These are phyloP conservation scores for Colletotrichum zoysiae DNA, from an alignment of 2,329 filamentous ascomycete genomes.

Conservation along the genomic window DNA sequence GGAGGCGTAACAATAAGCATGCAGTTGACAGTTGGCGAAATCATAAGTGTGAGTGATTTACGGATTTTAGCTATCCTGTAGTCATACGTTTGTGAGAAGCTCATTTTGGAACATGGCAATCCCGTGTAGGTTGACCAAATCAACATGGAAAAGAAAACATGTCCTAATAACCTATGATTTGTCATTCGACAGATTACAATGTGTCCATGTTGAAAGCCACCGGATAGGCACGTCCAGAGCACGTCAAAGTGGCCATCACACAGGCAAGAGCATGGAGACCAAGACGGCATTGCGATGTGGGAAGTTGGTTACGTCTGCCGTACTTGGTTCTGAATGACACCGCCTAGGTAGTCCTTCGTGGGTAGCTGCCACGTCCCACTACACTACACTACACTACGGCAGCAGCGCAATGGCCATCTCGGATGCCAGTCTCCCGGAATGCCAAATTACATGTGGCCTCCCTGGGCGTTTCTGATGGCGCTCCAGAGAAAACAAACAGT, in stretches of 20 bases:
- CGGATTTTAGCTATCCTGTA: too few relatives aligned
- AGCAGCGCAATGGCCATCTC: neutral
- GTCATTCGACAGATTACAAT: neutral
- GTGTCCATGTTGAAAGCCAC: too few relatives aligned
- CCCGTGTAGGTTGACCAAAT: neutral
- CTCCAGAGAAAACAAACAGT: neutral
- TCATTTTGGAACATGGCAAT: neutral
- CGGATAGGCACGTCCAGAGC: neutral
- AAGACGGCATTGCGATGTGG: neutral
- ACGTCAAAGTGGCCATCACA: neutral
- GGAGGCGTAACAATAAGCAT: too few relatives aligned
- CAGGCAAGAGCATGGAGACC: neutral
- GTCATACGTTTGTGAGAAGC: neutral
- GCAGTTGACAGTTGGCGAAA: too few relatives aligned
- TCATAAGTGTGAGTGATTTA: too few relatives aligned
- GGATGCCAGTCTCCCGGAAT: neutral
- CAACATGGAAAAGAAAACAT: neutral
- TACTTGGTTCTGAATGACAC: slow-evolving; percentile 15
- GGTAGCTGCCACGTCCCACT: too few relatives aligned
- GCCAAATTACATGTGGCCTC: neutral
- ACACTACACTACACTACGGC: too few relatives aligned
- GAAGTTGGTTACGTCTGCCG: neutral
- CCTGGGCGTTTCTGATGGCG: neutral
- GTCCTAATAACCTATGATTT: neutral
- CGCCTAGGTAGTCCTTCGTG: neutral